Evolutionary conservation across 306 rosid species (phyloP).

Genomic region (Acacia melanoxylon): DNA sequence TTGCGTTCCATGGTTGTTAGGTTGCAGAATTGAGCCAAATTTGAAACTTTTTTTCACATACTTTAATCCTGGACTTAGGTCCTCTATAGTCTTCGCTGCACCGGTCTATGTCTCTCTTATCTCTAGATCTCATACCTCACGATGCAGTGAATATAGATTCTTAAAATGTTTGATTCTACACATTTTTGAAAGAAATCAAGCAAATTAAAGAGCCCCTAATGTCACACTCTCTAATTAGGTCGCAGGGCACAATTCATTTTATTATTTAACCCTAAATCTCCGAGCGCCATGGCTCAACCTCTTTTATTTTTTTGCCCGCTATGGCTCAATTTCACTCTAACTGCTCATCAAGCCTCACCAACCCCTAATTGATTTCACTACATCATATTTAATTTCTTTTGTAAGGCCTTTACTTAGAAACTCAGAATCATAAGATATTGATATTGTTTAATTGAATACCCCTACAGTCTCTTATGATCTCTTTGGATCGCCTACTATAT

Average conservation of each 20-base stretch:
- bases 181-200: neutral
- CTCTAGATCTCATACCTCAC: neutral
- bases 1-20: neutral
- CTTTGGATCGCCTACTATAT: too few species aligned
- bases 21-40: neutral
- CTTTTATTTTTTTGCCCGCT: too few species aligned
- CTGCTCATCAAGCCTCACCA: neutral
- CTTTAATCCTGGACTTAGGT: neutral
- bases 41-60: neutral
- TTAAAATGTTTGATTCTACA: neutral
- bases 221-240: neutral
- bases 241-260: neutral
- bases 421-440: neutral
- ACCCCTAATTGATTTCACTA: neutral
- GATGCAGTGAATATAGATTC: neutral
- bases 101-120: neutral
- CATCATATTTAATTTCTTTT: neutral
- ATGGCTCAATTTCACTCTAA: neutral
- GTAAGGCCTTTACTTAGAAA: neutral
- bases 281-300: neutral
- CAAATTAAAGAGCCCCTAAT: neutral
- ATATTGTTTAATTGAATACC: neutral
- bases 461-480: too few species aligned
- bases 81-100: neutral
- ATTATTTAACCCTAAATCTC: neutral